Percentiles rank a stretch among this genome's conserved stretches.
These are phyloP conservation scores for Emergomyces pasteurianus DNA, from an alignment of 2,329 filamentous ascomycete genomes.

Conservation along the genomic window DNA sequence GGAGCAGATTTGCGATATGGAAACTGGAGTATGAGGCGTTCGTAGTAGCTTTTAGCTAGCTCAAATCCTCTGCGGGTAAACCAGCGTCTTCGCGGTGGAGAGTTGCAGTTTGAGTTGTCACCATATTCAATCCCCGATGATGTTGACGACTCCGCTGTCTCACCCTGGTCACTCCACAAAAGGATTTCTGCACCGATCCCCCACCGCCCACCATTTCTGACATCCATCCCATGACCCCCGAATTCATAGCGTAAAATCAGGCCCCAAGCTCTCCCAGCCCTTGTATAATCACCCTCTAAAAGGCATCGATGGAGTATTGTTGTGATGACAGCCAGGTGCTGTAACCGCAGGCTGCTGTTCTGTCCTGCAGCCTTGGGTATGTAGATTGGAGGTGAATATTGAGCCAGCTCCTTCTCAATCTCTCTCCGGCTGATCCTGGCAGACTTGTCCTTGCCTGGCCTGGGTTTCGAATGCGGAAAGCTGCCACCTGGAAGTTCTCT, in stretches of 20 bases:
- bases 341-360: slow-evolving; percentile 29
- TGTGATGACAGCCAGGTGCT: slow-evolving; percentile 55
- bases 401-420: slow-evolving; percentile 19
- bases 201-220: slow-evolving; percentile 62
- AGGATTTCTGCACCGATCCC: slow-evolving; percentile 75
- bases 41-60: slow-evolving; percentile 57
- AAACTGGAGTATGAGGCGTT: slow-evolving; percentile 64
- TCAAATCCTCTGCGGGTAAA: slow-evolving; percentile 42
- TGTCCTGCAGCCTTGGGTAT: slow-evolving; percentile 21
- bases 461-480: slow-evolving; percentile 29
- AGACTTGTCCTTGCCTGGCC: slow-evolving; percentile 6
- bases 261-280: slow-evolving; percentile 64
- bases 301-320: slow-evolving; percentile 62
- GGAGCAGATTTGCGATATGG: slow-evolving; percentile 54
- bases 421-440: slow-evolving; percentile 9
- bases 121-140: neutral
- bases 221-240: slow-evolving; percentile 48
- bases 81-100: slow-evolving; percentile 12
- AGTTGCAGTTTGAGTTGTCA: neutral
- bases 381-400: slow-evolving; percentile 24
- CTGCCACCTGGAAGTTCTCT: slow-evolving; percentile 27
- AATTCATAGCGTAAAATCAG: slow-evolving; percentile 55
- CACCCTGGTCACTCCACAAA: slow-evolving; percentile 41
- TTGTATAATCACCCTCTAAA: slow-evolving; percentile 54
- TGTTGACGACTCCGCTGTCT: neutral